Evolutionary conservation across 345 rosid genomes (phyloP).

Genomic region (Lepidium didymum): DNA sequence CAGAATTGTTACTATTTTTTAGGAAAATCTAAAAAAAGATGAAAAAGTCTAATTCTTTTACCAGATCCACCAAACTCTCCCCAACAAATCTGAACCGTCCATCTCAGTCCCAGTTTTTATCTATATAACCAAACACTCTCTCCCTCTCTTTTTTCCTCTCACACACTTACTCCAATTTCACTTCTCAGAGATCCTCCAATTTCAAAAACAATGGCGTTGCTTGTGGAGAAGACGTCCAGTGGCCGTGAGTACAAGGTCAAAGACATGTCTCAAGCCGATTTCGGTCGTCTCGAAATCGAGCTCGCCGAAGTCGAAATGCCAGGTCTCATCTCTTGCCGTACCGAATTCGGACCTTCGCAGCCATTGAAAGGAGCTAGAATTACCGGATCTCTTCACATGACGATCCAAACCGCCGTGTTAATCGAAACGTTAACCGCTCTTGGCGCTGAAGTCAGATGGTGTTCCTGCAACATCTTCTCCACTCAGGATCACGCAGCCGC

Average conservation of each 20-base stretch:
- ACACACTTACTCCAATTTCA: neutral
- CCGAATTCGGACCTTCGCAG: constrained; percentile 84
- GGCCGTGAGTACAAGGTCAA: constrained; percentile 93
- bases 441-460: constrained; percentile 95
- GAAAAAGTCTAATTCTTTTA: constrained; percentile 20
- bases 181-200: neutral
- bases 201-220: constrained; percentile 48
- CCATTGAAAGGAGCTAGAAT: constrained; percentile 82
- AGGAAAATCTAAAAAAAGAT: constrained; percentile 11
- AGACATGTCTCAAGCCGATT: constrained; percentile 93
- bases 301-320: constrained; percentile 91
- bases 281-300: constrained; percentile 84
- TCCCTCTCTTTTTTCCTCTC: constrained; percentile 2
- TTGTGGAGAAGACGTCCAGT: constrained; percentile 66
- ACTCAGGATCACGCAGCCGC: constrained; percentile 97
- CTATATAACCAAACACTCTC: constrained; percentile 12
- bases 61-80: constrained; percentile 33
- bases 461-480: constrained; percentile 93
- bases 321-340: constrained; percentile 67
- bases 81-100: constrained; percentile 11
- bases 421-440: constrained; percentile 80
- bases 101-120: constrained; percentile 12
- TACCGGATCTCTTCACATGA: constrained; percentile 95
- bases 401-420: constrained; percentile 86
- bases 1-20: neutral